phyloP scores from a whole-genome alignment of 768 basidiomycete genomes.

The Tricholomella constricta region DNA sequence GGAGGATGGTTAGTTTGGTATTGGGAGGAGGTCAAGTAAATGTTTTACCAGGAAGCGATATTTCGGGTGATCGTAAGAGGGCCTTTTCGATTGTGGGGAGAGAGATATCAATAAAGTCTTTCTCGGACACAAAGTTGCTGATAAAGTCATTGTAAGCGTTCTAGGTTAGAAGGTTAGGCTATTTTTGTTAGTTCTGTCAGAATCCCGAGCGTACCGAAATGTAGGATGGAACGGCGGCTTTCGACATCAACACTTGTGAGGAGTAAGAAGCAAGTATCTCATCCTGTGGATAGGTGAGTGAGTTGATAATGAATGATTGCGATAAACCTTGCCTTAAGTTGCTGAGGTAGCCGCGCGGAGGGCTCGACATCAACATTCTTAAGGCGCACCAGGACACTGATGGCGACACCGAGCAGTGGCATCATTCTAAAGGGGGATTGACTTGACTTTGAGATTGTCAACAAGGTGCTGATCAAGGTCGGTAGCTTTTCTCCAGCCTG shows the following conservation, averaged over 20 bases:
- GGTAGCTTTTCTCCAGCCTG: slow-evolving; percentile 47
- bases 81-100: slow-evolving; percentile 81
- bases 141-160: slow-evolving; percentile 66
- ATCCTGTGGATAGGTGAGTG: slow-evolving; percentile 35
- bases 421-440: slow-evolving; percentile 39
- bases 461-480: slow-evolving; percentile 51
- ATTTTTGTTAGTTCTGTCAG: not conserved
- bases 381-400: slow-evolving; percentile 72
- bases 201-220: slow-evolving; percentile 45
- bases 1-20: slow-evolving; percentile 2
- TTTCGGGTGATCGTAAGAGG: slow-evolving; percentile 79
- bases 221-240: slow-evolving; percentile 60
- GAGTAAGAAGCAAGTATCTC: slow-evolving; percentile 63
- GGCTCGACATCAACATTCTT: slow-evolving; percentile 52
- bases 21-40: not conserved
- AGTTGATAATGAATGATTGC: not conserved
- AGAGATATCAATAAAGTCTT: slow-evolving; percentile 54
- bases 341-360: slow-evolving; percentile 43
- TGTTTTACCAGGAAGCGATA: slow-evolving; percentile 61
- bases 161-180: slow-evolving; percentile 29
- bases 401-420: slow-evolving; percentile 64
- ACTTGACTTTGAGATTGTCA: slow-evolving; percentile 52
- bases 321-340: slow-evolving; percentile 43
- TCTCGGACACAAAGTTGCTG: slow-evolving; percentile 45
- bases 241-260: slow-evolving; percentile 66